Percentiles rank a stretch among this genome's conserved stretches.
Conservation (phyloP, 805 yeast species). For the Metschnikowia continentalis region DNA sequence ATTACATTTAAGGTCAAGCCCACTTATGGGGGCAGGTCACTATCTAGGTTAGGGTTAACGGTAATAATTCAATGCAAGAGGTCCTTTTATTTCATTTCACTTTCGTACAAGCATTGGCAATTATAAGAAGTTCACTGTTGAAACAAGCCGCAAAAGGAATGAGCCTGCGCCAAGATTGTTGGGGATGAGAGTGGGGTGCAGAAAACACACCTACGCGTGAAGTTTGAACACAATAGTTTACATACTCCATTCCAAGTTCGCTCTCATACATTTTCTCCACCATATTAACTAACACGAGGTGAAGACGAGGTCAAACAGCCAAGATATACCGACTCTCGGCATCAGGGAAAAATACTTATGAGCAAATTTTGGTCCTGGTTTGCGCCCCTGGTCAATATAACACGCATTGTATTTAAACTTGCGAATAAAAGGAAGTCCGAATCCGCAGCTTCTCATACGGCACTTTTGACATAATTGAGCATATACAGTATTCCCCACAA, state of each 20-base stretch:
- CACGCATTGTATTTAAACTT: neutral
- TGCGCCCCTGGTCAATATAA: neutral
- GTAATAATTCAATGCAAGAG: neutral
- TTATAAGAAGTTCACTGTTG: neutral
- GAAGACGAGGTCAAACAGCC: neutral
- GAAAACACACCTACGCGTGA: neutral
- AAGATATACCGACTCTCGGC: neutral
- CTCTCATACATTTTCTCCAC: neutral
- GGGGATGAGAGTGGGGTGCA: neutral
- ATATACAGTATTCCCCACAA: conserved; percentile 5
- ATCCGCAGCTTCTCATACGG: conserved; percentile 3
- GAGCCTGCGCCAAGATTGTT: neutral
- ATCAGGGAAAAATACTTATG: neutral
- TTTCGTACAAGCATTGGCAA: neutral
- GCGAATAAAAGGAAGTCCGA: neutral
- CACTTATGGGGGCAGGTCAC: neutral
- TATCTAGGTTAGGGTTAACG: neutral
- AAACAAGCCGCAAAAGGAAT: neutral
- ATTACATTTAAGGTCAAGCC: neutral
- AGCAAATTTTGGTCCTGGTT: neutral
- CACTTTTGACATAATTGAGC: neutral
- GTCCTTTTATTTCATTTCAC: neutral
- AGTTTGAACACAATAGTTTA: neutral
- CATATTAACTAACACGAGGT: neutral
- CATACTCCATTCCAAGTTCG: neutral